A percentile compares a stretch with the other conserved stretches of the same genome.
Evolutionary conservation across 768 basidiomycete genomes (phyloP).

Genomic region (Candolleomyces efflorescens): DNA sequence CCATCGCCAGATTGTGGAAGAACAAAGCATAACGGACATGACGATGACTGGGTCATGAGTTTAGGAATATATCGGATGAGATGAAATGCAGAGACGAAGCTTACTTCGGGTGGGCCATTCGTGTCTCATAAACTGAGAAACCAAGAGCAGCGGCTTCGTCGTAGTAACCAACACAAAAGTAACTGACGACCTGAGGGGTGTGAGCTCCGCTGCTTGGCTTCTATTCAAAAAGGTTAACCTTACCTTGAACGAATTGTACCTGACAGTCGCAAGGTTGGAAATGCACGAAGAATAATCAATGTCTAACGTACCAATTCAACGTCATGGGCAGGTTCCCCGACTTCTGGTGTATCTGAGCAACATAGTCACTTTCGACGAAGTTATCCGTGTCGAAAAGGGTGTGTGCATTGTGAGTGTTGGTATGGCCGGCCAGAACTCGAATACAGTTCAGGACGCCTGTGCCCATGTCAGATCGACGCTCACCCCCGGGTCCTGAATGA

Average conservation of each 20-base stretch:
- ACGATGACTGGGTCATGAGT: constrained; percentile 43
- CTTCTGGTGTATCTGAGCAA: constrained; percentile 35
- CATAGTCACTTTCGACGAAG: constrained; percentile 54
- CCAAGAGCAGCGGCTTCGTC: constrained; percentile 60
- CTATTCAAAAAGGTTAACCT: background rate
- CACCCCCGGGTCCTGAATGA: background rate
- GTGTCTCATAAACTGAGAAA: constrained; percentile 55
- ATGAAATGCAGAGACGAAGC: constrained; percentile 12
- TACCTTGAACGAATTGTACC: constrained; percentile 69
- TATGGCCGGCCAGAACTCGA: constrained; percentile 61
- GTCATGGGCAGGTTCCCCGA: constrained; percentile 49
- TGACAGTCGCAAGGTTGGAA: constrained; percentile 15
- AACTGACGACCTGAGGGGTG: constrained; percentile 49
- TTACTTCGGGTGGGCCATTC: constrained; percentile 62
- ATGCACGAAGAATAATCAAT: background rate
- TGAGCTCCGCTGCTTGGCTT: background rate
- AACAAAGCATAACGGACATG: constrained; percentile 67
- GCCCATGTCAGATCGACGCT: background rate
- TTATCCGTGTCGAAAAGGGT: constrained; percentile 58
- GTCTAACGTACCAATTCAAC: constrained; percentile 50
- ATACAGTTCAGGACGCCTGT: constrained; percentile 58
- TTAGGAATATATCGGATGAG: background rate
- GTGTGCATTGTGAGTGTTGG: constrained; percentile 40
- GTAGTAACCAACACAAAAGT: constrained; percentile 57
- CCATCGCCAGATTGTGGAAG: constrained; percentile 66